Evolutionary conservation across 768 basidiomycete species (phyloP).

Genomic region (Calocybe cyanea): DNA sequence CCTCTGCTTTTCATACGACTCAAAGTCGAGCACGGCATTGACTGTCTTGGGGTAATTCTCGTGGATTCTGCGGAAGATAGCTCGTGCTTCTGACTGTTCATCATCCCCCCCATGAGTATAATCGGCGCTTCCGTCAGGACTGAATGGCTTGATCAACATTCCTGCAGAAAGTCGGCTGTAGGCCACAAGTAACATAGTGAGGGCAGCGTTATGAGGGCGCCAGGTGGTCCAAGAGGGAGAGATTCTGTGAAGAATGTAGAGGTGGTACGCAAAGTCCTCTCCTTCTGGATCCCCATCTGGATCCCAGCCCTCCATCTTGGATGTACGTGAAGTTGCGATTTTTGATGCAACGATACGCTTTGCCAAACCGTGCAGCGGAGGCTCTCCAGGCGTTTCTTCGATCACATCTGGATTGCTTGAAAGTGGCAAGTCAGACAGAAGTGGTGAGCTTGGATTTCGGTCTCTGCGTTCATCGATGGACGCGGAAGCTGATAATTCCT

Average conservation of each 20-base stretch:
- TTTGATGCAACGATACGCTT: slow-evolving; percentile 23
- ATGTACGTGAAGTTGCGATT: slow-evolving; percentile 11
- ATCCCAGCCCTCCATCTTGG: slow-evolving; percentile 12
- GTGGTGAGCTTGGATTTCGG: slow-evolving; percentile 33
- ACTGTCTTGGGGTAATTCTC: slow-evolving; percentile 47
- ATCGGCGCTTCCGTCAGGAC: slow-evolving; percentile 22
- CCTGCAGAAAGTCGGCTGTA: slow-evolving; percentile 50
- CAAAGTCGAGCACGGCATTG: slow-evolving; percentile 28
- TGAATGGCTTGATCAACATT: slow-evolving; percentile 39
- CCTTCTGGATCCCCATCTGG: slow-evolving; percentile 13
- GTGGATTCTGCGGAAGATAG: slow-evolving; percentile 43
- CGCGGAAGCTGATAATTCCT: slow-evolving; percentile 26
- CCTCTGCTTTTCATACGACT: slow-evolving; percentile 24
- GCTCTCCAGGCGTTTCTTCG: slow-evolving; percentile 22
- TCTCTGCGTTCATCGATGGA: slow-evolving; percentile 20
- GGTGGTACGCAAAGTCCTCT: slow-evolving; percentile 53
- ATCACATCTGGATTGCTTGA: neutral
- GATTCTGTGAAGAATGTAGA: slow-evolving; percentile 59
- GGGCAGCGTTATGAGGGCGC: slow-evolving; percentile 54
- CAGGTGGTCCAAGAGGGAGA: slow-evolving; percentile 63
- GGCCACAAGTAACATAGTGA: slow-evolving; percentile 44
- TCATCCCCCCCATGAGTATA: slow-evolving; percentile 14
- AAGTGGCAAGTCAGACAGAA: slow-evolving; percentile 31
- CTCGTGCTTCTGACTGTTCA: slow-evolving; percentile 29
- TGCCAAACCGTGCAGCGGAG: slow-evolving; percentile 24